Base-by-base conservation (phyloP, 2,329 filamentous ascomycete genomes). In the Colletotrichum zoysiae region DNA sequence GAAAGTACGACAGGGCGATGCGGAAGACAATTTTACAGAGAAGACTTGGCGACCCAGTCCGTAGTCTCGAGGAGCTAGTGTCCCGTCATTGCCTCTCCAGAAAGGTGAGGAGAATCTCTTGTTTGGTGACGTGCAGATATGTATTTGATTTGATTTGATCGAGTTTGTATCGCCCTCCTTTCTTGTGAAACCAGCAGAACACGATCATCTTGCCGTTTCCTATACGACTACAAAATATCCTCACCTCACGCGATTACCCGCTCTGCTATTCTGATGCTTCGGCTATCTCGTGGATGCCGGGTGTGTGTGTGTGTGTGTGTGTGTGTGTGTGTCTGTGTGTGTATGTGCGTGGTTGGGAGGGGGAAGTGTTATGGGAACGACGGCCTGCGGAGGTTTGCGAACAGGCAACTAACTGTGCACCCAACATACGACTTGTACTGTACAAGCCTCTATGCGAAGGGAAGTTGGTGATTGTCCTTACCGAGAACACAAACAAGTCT, bases 11-110 rank as follows among this genome's bases (percentile, higher is more conserved):
- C 57, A 79, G 74, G 35, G 77, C 78, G 53, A 80, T 75, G 62
- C 78, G 76, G 61, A 80, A 48, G 74, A 81, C 74, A 23, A 82
- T 74, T 74, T 82, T 79, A 80, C 81, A 83, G 65, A 83, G 76
- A 61, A 82, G n/a, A 62, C 50, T 82, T 79, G 63, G 83, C 77
- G 44, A 81, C 77, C 7, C 79, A 78, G 65, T 80, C 77, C 26
- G 76, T 78, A 7, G 79, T 79, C 55, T 80, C 75, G 65, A 81
- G 79, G 51, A 79, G 53, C 53, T 58, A 60, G 23, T 68, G 50
- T 48, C 63, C 65, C 30, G 42, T 71, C 60, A 60, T 73, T 3
- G 16, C 35, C 23, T 18, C 33, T 23, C 42, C 30, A 33, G 50
- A 7, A 20, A n/a, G 70, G 42, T 53, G 12, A 40, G 46, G 12